phyloP scores from a whole-genome alignment of 2,329 filamentous ascomycete genomes.

The Phaeosphaeriaceae sp. region DNA sequence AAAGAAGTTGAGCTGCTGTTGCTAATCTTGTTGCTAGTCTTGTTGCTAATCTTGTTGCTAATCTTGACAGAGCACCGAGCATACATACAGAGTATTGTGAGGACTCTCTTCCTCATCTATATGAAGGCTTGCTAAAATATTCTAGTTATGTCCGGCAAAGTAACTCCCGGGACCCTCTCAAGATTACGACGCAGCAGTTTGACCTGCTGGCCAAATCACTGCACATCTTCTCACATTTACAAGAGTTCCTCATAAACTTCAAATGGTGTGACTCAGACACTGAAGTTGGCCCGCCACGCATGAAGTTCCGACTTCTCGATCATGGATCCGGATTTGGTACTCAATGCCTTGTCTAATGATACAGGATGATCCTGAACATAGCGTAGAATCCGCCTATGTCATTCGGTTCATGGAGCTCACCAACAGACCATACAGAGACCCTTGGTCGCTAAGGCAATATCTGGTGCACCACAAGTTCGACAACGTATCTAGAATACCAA shows the following conservation, averaged over 20 bases:
- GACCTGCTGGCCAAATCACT: background rate
- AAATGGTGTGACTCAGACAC: conserved; percentile 13
- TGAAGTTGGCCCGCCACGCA: conserved; percentile 26
- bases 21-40: background rate
- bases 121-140: too few relatives aligned
- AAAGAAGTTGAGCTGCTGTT: too few relatives aligned
- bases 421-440: conserved; percentile 5
- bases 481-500: background rate
- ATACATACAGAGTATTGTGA: background rate
- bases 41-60: too few relatives aligned
- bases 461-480: conserved; percentile 14
- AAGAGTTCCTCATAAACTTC: conserved; percentile 26
- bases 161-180: background rate
- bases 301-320: conserved; percentile 18
- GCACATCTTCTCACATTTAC: conserved; percentile 26
- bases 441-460: conserved; percentile 19
- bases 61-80: background rate
- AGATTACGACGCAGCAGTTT: background rate
- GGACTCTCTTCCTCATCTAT: background rate
- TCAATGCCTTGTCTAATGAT: background rate
- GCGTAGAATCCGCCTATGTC: conserved; percentile 14
- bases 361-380: background rate
- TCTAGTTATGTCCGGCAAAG: background rate
- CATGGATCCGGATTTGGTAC: conserved; percentile 20
- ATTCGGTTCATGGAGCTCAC: conserved; percentile 18